Percentiles rank a stretch among this genome's conserved stretches.
These are phyloP conservation scores for Tuber umbilicatum DNA, from an alignment of 495 filamentous ascomycete genomes.

Conservation along the genomic window DNA sequence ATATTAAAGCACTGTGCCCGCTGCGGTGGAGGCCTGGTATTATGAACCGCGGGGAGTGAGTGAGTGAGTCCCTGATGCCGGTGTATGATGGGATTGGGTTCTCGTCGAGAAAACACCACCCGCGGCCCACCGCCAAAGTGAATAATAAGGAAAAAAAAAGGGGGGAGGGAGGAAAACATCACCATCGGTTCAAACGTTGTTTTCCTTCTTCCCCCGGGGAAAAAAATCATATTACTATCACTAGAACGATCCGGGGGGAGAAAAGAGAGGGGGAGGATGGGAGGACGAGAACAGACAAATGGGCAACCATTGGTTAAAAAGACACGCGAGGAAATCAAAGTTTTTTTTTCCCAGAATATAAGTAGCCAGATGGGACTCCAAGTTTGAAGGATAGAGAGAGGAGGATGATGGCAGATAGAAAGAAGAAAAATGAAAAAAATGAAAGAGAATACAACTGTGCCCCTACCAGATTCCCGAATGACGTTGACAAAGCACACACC, in stretches of 20 bases:
- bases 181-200: not conserved
- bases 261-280: not conserved
- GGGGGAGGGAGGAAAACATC: not conserved
- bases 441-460: not conserved
- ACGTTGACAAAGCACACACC: conserved; percentile 4
- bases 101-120: not conserved
- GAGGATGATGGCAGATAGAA: not conserved
- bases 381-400: not conserved
- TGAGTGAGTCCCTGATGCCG: not conserved
- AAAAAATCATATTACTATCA: conserved; percentile 1
- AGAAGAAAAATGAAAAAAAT: not conserved
- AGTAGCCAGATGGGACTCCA: not conserved
- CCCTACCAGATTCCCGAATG: not conserved
- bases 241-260: not conserved
- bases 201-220: not conserved
- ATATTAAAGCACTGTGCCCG: not conserved
- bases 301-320: not conserved
- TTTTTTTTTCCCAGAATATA: not conserved
- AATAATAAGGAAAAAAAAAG: not conserved
- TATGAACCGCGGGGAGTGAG: not conserved
- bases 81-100: not conserved
- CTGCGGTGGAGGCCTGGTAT: not conserved
- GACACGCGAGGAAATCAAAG: not conserved
- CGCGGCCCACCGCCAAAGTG: not conserved
- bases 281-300: not conserved